A percentile compares a stretch with the other conserved stretches of the same genome.
These are phyloP conservation scores for Seiridium cupressi DNA, from an alignment of 2,329 filamentous ascomycete genomes.

Conservation along the genomic window DNA sequence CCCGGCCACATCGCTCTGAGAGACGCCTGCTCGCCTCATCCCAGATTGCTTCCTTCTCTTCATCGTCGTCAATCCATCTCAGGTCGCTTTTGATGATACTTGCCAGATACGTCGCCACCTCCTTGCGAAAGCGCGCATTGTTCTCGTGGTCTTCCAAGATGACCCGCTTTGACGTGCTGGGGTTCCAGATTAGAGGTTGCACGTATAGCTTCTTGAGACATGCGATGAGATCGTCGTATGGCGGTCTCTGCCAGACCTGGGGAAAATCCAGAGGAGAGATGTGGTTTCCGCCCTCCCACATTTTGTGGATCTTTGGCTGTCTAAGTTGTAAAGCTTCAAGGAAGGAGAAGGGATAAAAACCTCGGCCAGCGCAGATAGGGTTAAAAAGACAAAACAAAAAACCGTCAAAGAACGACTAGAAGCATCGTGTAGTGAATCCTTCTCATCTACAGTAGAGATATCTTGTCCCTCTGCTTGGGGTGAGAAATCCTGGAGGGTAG, in stretches of 20 bases:
- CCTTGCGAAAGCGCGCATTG: slow-evolving; percentile 42
- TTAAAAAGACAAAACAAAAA: too few species aligned
- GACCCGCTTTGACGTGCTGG: slow-evolving; percentile 38
- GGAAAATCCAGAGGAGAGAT: slow-evolving; percentile 62
- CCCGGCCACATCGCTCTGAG: slow-evolving; percentile 81
- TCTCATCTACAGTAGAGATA: not conserved
- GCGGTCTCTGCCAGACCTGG: slow-evolving; percentile 77
- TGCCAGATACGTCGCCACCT: slow-evolving; percentile 65
- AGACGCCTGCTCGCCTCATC: slow-evolving; percentile 75
- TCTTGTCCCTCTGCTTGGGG: not conserved
- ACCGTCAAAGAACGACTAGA: not conserved
- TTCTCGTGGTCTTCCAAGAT: slow-evolving; percentile 40
- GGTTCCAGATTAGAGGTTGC: slow-evolving; percentile 67
- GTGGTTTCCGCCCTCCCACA: not conserved
- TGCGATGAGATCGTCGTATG: slow-evolving; percentile 59
- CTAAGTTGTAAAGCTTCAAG: not conserved
- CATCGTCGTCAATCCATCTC: slow-evolving; percentile 66
- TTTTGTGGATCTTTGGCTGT: not conserved
- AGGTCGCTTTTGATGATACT: slow-evolving; percentile 67
- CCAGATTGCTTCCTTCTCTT: slow-evolving; percentile 69
- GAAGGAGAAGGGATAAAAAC: not conserved
- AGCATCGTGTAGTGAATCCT: not conserved
- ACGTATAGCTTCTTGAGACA: slow-evolving; percentile 66
- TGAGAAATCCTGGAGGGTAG: not conserved
- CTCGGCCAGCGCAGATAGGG: too few species aligned